Evolutionary conservation across 2,329 filamentous ascomycete species (phyloP).

Genomic region (Metarhizium brunneum): DNA sequence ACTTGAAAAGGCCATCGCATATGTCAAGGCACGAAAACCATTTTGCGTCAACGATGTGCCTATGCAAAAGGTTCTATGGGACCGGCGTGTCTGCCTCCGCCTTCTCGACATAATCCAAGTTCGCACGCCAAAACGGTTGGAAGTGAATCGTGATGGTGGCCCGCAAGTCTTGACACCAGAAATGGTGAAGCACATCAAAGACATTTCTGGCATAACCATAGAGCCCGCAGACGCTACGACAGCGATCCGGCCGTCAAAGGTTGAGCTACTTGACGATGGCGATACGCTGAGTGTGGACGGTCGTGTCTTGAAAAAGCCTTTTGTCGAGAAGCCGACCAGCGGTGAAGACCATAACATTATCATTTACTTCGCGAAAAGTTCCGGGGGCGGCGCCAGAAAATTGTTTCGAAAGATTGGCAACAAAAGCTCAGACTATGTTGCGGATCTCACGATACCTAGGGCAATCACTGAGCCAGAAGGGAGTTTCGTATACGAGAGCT

Average conservation of each 20-base stretch:
- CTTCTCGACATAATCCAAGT: conserved; percentile 86
- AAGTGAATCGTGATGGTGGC: conserved; percentile 89
- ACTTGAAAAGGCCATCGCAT: conserved; percentile 92
- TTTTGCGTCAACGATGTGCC: conserved; percentile 97
- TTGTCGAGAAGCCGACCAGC: conserved; percentile 97
- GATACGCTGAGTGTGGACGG: conserved; percentile 87
- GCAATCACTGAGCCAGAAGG: conserved; percentile 70
- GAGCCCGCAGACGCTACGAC: conserved; percentile 58
- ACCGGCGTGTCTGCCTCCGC: conserved; percentile 78
- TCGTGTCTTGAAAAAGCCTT: conserved; percentile 73
- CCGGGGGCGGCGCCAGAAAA: conserved; percentile 81
- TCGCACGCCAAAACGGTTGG: conserved; percentile 77
- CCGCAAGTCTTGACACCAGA: conserved; percentile 71
- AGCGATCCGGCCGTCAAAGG: conserved; percentile 55
- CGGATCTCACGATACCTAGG: conserved; percentile 64
- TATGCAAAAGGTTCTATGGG: conserved; percentile 97
- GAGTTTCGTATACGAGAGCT: conserved; percentile 96
- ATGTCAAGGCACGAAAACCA: conserved; percentile 84
- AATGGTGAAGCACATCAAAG: conserved; percentile 68
- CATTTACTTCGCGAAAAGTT: conserved; percentile 86
- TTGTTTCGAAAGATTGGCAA: conserved; percentile 97
- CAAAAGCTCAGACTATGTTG: conserved; percentile 93
- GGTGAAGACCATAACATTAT: conserved; percentile 98
- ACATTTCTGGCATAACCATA: conserved; percentile 68
- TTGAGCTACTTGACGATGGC: conserved; percentile 83